Conservation (phyloP, 2,329 filamentous ascomycete genomes). For the Talaromyces sp. region DNA sequence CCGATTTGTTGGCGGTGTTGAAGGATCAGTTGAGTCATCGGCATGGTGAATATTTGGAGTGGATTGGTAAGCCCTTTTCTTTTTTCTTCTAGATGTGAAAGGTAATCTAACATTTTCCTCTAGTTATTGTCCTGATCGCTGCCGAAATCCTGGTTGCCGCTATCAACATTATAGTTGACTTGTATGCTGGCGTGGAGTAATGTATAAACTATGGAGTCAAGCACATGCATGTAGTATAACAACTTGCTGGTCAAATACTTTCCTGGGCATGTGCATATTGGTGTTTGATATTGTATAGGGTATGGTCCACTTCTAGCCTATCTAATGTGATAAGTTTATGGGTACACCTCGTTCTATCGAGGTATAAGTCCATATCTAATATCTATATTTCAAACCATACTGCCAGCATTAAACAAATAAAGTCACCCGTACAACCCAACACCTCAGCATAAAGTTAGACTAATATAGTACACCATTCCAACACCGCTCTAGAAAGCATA, state of each 20-base stretch:
- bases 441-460: not conserved
- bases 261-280: not conserved
- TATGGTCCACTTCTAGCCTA: not conserved
- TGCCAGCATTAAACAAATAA: not conserved
- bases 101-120: not conserved
- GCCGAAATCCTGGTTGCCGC: conserved; percentile 90
- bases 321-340: no score
- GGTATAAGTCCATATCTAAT: not conserved
- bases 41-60: conserved; percentile 83
- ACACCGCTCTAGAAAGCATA: not conserved
- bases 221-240: not conserved
- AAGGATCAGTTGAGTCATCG: conserved; percentile 95
- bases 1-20: conserved; percentile 83
- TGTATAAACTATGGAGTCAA: not conserved
- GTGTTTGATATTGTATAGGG: not conserved
- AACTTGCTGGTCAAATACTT: not conserved
- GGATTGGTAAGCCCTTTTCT: conserved; percentile 67
- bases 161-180: conserved; percentile 91
- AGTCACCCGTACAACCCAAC: not conserved
- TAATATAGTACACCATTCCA: not conserved
- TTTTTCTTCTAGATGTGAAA: not conserved
- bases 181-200: conserved; percentile 68
- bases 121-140: conserved; percentile 91
- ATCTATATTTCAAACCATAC: not conserved
- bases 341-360: not conserved